A percentile compares a stretch with the other conserved stretches of the same genome.
phyloP scores from a whole-genome alignment of 192 early-diverging fungal species.

The Rhizoclosmatium sp. region DNA sequence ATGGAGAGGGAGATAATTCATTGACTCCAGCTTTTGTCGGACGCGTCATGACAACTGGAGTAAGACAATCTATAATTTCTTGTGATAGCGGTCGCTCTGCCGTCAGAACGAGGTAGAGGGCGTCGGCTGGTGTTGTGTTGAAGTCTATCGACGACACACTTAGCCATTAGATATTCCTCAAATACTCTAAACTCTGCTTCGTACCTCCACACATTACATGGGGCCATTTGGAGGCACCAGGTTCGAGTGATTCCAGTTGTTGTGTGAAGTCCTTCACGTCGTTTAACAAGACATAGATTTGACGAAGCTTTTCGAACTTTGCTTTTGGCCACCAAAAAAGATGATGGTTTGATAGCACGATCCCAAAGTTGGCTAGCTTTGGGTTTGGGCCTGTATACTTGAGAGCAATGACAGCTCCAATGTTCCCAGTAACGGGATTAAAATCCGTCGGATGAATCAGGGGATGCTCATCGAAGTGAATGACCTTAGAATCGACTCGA shows the following conservation, averaged over 20 bases:
- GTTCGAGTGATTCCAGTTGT: background rate
- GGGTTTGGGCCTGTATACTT: background rate
- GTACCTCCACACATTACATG: conserved; percentile 46
- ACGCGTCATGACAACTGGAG: background rate
- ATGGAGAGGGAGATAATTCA: background rate
- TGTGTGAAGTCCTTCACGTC: conserved; percentile 23
- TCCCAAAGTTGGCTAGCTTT: background rate
- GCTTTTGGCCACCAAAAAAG: conserved; percentile 50
- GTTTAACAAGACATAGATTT: conserved; percentile 43
- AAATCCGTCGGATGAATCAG: conserved; percentile 3
- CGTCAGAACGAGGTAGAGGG: conserved; percentile 33
- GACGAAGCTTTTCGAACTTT: conserved; percentile 45
- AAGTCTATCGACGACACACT: too few species aligned
- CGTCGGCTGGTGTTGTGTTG: conserved; percentile 36
- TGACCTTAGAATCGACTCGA: background rate
- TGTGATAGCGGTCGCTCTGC: background rate
- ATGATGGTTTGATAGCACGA: conserved; percentile 52
- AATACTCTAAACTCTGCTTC: background rate
- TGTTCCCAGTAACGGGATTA: conserved; percentile 1
- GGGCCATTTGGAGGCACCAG: conserved; percentile 29
- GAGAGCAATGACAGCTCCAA: background rate
- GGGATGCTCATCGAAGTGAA: conserved; percentile 13
- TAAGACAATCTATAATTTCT: background rate
- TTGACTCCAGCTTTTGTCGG: background rate
- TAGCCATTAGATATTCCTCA: too few species aligned